Base-by-base conservation (phyloP, 2,329 filamentous ascomycete species). In the Lomentospora prolificans region DNA sequence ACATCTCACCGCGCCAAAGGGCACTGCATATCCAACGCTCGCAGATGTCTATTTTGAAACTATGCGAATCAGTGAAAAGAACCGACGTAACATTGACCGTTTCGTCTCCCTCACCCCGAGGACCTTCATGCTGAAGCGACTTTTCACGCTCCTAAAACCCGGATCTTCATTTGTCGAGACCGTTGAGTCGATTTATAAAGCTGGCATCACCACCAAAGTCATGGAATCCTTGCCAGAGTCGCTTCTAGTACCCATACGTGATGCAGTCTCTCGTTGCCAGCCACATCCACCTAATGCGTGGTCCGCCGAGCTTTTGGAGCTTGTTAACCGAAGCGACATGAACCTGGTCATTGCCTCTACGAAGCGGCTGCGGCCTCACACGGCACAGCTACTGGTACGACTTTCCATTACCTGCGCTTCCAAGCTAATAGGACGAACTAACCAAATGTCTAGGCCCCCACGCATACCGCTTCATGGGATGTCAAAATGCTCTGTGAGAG, bases 151-250 rank as follows among this genome's bases (percentile, higher is more conserved):
- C 4, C 70, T 87, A 19, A 74, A 72, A 14, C 69, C 73, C 7
- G 72, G 74, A 12, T 76, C 74, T 53, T 76, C 76, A 10, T 75
- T 78, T 27, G 73, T 79, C 4, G 79, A 85, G 60, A 81, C 87
- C 60, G 86, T 95, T 2, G 85, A 94, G 64, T 76, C 85, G 24
- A 85, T 96, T 71, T 77, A 85, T 57, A 74, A 81, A 46, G 85
- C 85, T 58, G 85, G 86, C 0, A 81, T 96, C 50, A 84, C 79
- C 5, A 69, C 71, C 8, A 74, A 79, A 24, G 73, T 91, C 51
- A 77, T 97, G 14, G 89, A 95, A 60, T 90, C 88, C 0, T 74
- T 97, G 1, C 92, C 94, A 1, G 90, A 95, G 68, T 84, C 89
- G 25, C 77, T 96, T n/a, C 79, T 88, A 55, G 81, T 86, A 2